phyloP scores from a whole-genome alignment of 2,329 filamentous ascomycete species.

The Clonostachys solani region DNA sequence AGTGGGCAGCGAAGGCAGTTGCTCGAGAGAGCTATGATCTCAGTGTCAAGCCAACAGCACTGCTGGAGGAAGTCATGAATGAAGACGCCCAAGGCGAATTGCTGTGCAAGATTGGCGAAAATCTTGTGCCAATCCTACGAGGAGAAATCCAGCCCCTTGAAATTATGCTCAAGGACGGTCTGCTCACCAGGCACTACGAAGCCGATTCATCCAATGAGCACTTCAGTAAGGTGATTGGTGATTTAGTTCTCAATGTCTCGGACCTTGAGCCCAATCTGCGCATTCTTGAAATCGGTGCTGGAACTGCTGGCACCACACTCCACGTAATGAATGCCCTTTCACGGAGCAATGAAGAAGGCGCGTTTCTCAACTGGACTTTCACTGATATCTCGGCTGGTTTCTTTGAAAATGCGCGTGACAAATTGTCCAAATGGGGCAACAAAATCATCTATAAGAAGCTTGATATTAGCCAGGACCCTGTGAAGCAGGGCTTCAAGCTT shows the following conservation, averaged over 20 bases:
- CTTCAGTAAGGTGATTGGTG: background rate
- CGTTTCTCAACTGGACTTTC: constrained; percentile 19
- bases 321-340: constrained; percentile 12
- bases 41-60: background rate
- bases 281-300: constrained; percentile 30
- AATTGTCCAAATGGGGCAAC: constrained; percentile 4
- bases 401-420: constrained; percentile 22
- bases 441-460: constrained; percentile 24
- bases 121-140: constrained; percentile 20
- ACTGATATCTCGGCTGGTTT: constrained; percentile 33
- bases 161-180: constrained; percentile 22
- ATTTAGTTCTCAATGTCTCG: background rate
- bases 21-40: too few relatives aligned
- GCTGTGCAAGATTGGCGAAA: constrained; percentile 19
- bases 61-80: background rate
- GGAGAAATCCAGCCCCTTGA: constrained; percentile 28
- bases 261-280: constrained; percentile 19
- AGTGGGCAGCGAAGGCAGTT: background rate
- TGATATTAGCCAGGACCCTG: constrained; percentile 22
- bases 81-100: constrained; percentile 10
- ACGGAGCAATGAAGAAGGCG: constrained; percentile 2
- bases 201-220: constrained; percentile 5
- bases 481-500: constrained; percentile 15
- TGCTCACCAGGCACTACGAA: constrained; percentile 26
- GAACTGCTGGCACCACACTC: constrained; percentile 23